phyloP scores from a whole-genome alignment of 148 eudicot genomes.

The Suaeda aralocaspica region DNA sequence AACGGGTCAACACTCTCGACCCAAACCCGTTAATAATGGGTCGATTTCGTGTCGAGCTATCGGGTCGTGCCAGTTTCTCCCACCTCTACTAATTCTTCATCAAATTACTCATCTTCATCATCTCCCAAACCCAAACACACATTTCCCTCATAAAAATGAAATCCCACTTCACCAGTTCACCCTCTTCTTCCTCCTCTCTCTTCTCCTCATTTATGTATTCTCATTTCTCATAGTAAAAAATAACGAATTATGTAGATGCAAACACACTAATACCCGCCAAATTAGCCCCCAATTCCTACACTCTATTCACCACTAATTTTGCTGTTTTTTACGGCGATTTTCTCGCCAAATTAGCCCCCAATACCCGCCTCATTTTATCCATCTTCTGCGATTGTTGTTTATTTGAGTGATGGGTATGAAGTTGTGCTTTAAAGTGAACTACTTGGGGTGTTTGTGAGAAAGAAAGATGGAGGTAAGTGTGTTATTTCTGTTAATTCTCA shows the following conservation, averaged over 20 bases:
- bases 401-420: conserved; percentile 72
- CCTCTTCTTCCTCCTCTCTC: conserved; percentile 24
- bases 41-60: too few species aligned
- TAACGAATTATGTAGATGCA: conserved; percentile 86
- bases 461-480: conserved; percentile 57
- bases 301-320: conserved; percentile 45
- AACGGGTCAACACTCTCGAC: too few species aligned
- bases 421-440: conserved; percentile 73
- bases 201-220: conserved; percentile 31
- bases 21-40: too few species aligned
- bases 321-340: conserved; percentile 62
- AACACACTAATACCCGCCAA: conserved; percentile 95
- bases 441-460: conserved; percentile 84
- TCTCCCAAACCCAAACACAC: neutral
- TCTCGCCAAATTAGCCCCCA: conserved; percentile 52
- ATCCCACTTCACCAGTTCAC: conserved; percentile 15
- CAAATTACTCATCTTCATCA: too few species aligned
- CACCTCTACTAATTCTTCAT: too few species aligned
- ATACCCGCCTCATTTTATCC: conserved; percentile 37
- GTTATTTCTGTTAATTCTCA: conserved; percentile 83
- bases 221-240: conserved; percentile 80
- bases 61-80: too few species aligned
- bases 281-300: conserved; percentile 60
- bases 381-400: conserved; percentile 47
- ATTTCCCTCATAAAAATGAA: conserved; percentile 7